Percentiles rank a stretch among this genome's conserved stretches.
Conservation (phyloP, 345 rosid genomes). For the Euclidium syriacum region DNA sequence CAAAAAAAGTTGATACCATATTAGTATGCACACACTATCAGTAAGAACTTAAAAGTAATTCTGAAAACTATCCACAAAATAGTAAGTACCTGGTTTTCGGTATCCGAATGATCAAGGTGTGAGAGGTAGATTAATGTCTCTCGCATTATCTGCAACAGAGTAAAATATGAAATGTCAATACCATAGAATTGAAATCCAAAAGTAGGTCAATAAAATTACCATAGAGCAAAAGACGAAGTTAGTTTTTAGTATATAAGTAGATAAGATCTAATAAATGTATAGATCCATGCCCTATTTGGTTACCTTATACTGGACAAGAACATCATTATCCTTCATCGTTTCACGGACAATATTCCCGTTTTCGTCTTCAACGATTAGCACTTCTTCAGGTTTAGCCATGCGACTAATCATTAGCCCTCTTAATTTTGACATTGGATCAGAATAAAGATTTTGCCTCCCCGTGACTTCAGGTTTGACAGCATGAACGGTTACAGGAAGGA, state of each 20-base stretch:
- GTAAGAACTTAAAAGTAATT: neutral
- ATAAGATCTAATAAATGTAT: neutral
- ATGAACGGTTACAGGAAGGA: constrained; percentile 66
- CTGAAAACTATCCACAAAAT: neutral
- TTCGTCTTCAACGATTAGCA: constrained; percentile 96
- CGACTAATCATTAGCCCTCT: constrained; percentile 93
- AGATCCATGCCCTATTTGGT: neutral
- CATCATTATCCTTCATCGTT: constrained; percentile 99
- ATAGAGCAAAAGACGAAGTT: too few species aligned
- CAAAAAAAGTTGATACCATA: constrained; percentile 5
- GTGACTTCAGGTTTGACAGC: constrained; percentile 59
- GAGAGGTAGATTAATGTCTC: constrained; percentile 92
- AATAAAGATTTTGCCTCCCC: constrained; percentile 71
- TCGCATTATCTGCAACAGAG: constrained; percentile 74
- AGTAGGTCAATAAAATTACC: too few species aligned
- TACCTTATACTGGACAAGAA: constrained; percentile 99
- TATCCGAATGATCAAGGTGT: constrained; percentile 96
- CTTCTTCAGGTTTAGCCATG: constrained; percentile 99
- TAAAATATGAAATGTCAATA: constrained; percentile 1
- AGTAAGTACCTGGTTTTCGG: constrained; percentile 80
- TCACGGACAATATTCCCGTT: constrained; percentile 97
- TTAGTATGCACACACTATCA: neutral
- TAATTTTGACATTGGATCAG: constrained; percentile 74
- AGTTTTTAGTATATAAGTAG: neutral
- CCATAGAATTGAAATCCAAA: neutral